Conservation (phyloP, 345 rosid genomes). For the Dovyalis caffra region DNA sequence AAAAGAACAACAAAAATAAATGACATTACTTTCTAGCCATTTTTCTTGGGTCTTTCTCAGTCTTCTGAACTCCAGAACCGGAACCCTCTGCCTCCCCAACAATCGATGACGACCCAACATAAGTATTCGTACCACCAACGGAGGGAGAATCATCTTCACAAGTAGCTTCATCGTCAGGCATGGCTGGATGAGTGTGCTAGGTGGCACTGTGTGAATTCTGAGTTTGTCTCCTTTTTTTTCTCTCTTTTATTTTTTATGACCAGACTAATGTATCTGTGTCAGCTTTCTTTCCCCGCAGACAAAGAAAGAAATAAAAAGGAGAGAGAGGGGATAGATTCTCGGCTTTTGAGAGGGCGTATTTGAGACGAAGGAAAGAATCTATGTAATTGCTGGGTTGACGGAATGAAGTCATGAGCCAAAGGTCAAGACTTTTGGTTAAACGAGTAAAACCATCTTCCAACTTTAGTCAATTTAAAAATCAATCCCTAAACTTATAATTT, state of each 20-base stretch:
- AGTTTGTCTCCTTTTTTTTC: background rate
- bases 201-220: background rate
- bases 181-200: background rate
- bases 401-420: too few relatives aligned
- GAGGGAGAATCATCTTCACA: background rate
- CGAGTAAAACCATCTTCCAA: too few relatives aligned
- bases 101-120: background rate
- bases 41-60: conserved; percentile 59
- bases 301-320: background rate
- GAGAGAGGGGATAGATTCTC: too few relatives aligned
- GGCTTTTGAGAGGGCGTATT: too few relatives aligned
- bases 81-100: conserved; percentile 5
- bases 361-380: too few relatives aligned
- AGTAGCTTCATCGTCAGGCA: conserved; percentile 2
- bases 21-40: conserved; percentile 43
- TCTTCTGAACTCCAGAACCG: background rate
- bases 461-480: too few relatives aligned
- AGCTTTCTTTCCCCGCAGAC: too few relatives aligned
- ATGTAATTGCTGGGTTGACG: too few relatives aligned
- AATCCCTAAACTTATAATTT: too few relatives aligned
- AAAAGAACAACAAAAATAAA: background rate
- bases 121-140: background rate
- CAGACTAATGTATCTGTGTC: too few relatives aligned
- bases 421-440: too few relatives aligned
- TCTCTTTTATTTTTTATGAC: background rate